phyloP scores from a whole-genome alignment of 441 rosid species.

The Populus tomentosa region DNA sequence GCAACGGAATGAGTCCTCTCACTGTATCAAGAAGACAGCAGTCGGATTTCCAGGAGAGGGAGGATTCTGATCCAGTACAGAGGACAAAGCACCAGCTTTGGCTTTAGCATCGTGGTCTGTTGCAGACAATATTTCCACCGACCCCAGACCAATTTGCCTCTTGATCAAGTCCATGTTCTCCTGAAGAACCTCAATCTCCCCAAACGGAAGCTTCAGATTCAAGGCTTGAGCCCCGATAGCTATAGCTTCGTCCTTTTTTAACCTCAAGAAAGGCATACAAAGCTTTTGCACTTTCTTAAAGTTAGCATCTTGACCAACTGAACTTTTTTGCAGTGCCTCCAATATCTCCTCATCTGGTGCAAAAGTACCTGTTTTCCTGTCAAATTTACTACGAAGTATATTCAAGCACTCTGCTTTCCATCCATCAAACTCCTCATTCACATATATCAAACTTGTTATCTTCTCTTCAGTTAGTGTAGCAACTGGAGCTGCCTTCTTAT shows the following conservation, averaged over 20 bases:
- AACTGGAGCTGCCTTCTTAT: conserved; percentile 54
- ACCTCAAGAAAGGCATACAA: conserved; percentile 88
- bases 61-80: conserved; percentile 58
- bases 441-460: conserved; percentile 59
- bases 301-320: conserved; percentile 54
- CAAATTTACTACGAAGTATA: conserved; percentile 61
- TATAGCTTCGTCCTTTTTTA: conserved; percentile 75
- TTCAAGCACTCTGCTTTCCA: conserved; percentile 85
- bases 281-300: conserved; percentile 61
- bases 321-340: conserved; percentile 49
- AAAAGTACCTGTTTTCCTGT: conserved; percentile 34
- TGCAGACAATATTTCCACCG: conserved; percentile 52
- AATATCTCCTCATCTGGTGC: conserved; percentile 61
- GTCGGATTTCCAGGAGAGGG: conserved; percentile 86
- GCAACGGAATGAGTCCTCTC: conserved; percentile 5
- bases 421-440: conserved; percentile 76
- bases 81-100: conserved; percentile 51
- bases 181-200: conserved; percentile 73
- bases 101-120: conserved; percentile 35
- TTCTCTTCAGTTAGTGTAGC: conserved; percentile 39
- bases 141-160: conserved; percentile 73
- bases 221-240: conserved; percentile 65
- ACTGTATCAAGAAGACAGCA: conserved; percentile 61
- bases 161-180: conserved; percentile 75
- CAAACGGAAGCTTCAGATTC: conserved; percentile 78